phyloP scores from a whole-genome alignment of 2,329 filamentous ascomycete species.

The Tolypocladium sp. region DNA sequence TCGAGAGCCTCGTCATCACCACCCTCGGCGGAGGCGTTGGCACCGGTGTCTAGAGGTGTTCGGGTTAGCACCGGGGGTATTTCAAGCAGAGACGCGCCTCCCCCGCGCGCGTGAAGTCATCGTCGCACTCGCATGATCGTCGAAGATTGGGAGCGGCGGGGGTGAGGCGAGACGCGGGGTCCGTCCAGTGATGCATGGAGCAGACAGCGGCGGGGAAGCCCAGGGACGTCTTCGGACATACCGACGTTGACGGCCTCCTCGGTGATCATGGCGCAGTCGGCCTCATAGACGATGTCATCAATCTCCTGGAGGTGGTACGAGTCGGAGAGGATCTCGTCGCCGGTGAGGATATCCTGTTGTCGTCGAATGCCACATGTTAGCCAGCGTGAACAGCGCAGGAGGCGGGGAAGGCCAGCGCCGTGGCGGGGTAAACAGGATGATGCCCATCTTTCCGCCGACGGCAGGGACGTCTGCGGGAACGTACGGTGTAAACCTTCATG shows the following conservation, averaged over 20 bases:
- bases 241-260: conserved; percentile 66
- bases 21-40: conserved; percentile 94
- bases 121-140: background rate
- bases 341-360: conserved; percentile 73
- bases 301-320: conserved; percentile 77
- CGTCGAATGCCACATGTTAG: conserved; percentile 16
- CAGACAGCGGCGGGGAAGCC: background rate
- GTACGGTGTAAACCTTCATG: conserved; percentile 68
- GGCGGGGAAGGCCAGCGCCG: conserved; percentile 7
- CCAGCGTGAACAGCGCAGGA: background rate
- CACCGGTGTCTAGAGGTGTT: conserved; percentile 61
- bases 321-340: conserved; percentile 95
- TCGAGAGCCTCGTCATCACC: conserved; percentile 69
- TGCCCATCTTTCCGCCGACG: background rate
- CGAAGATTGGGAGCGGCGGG: background rate
- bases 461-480: conserved; percentile 8
- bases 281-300: conserved; percentile 77
- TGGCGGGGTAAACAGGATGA: conserved; percentile 9
- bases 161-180: background rate
- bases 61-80: background rate
- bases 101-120: background rate
- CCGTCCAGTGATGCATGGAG: background rate
- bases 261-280: conserved; percentile 83
- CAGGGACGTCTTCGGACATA: conserved; percentile 33
- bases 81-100: background rate